Percentiles rank a stretch among this genome's conserved stretches.
These are phyloP conservation scores for Saccharomycopsis guyanensis DNA, from an alignment of 805 yeast species.

Conservation along the genomic window DNA sequence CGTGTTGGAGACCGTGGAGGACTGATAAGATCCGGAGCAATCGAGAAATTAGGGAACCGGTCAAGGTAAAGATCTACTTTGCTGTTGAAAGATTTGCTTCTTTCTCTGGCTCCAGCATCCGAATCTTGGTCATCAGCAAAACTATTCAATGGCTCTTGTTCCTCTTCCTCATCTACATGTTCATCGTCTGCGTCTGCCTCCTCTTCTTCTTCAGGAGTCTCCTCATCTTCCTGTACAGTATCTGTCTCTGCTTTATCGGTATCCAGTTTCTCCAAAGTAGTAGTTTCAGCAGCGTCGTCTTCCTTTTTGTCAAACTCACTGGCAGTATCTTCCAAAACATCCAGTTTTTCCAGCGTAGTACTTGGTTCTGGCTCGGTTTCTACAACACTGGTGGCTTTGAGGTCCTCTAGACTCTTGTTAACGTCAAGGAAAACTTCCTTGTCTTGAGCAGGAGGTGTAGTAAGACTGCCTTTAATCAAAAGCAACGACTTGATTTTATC, in stretches of 20 bases:
- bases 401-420: no score
- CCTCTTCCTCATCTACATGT: not conserved
- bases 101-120: not conserved
- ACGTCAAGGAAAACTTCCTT: no score
- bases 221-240: not conserved
- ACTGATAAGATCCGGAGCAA: conserved; percentile 16
- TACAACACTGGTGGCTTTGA: not conserved
- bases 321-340: not conserved
- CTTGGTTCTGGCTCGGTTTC: not conserved
- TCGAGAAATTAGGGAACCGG: conserved; percentile 19
- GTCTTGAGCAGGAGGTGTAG: not conserved
- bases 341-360: not conserved
- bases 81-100: conserved; percentile 6
- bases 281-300: not conserved
- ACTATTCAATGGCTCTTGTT: not conserved
- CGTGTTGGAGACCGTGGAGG: conserved; percentile 18
- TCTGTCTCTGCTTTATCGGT: not conserved
- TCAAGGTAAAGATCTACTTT: conserved; percentile 19
- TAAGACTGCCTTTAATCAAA: conserved; percentile 3
- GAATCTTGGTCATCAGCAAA: not conserved
- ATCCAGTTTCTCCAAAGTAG: not conserved
- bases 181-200: not conserved
- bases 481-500: conserved; percentile 18
- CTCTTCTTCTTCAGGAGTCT: not conserved
- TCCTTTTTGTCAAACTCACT: not conserved